phyloP scores from a whole-genome alignment of 768 basidiomycete genomes.

The Amanita rubescens region DNA sequence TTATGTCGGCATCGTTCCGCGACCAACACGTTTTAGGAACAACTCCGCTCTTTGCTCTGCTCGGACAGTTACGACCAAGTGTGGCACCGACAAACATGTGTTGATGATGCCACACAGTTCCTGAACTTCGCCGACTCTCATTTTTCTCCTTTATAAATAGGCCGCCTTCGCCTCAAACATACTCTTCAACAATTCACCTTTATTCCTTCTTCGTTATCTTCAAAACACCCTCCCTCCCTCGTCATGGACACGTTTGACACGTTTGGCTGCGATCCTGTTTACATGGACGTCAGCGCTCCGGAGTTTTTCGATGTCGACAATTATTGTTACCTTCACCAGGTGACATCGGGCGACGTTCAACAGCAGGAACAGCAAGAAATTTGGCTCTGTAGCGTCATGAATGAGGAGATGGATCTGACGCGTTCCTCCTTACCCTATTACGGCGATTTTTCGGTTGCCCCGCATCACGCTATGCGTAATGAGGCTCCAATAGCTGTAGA shows the following conservation, averaged over 20 bases:
- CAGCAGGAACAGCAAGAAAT: not conserved
- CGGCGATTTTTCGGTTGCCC: not conserved
- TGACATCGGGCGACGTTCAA: not conserved
- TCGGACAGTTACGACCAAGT: not conserved
- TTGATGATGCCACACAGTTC: not conserved
- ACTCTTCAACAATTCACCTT: not conserved
- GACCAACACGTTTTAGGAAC: constrained; percentile 4
- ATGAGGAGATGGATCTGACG: not conserved
- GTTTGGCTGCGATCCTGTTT: not conserved
- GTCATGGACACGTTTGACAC: not conserved
- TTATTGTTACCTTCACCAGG: not conserved
- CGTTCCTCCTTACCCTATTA: not conserved
- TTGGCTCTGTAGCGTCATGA: not conserved
- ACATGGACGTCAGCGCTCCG: not conserved
- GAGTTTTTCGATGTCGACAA: not conserved
- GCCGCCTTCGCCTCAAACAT: no score
- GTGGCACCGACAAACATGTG: not conserved
- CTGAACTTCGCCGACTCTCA: not conserved
- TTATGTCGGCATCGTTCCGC: not conserved
- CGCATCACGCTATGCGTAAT: not conserved
- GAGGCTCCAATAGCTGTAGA: not conserved
- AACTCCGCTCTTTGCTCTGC: not conserved
- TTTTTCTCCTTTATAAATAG: no score
- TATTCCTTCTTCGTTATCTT: not conserved
- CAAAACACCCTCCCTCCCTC: not conserved